Base-by-base conservation (phyloP, 169 alveolate genomes). In the Plasmodium reichenowi region DNA sequence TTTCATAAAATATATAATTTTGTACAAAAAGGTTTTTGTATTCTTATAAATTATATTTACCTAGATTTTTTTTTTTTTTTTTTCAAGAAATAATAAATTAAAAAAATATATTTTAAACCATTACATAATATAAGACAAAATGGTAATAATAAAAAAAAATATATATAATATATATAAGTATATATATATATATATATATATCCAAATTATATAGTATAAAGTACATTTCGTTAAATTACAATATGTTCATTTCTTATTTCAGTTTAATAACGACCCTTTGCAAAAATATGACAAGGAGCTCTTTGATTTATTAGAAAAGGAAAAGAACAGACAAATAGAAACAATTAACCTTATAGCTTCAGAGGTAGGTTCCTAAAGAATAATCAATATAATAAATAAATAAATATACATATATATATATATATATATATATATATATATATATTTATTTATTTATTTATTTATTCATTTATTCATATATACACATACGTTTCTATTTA, bases 291-390 rank as follows among this genome's bases (percentile, higher is more conserved):
- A 96, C 91, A 95, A 96, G 45, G 96, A 95, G 89, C 89, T 96
- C 54, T 88, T 76, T 89, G 93, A 80, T 63, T 89, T 96, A 66
- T 72, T 96, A 45, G 92, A 76, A 74, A 74, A 88, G 48, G 98
- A 96, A 88, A 91, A 93, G 75, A 93, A 93, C 70, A 89, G 98
- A 67, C 97, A 95, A 66, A 62, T 88, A 12, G 92, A 89, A 32
- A 90, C 96, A 54, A 93, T 96, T 70, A 93, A 95, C 17, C 93
- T 96, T 47, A 96, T 96, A 48, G 97, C 98, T 2, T 95, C 97
- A 5, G 98, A 95, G 94, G 97, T 95, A 47, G 24, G 74, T 13
- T 1, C 8, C 13, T 45, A 54, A 26, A 76, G 20, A 4, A 24
- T 12, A 38, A 38, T 38, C 8, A 38, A 52, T 24, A 59, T 24